These are phyloP conservation scores for Yamadazyma endophytica DNA, from an alignment of 805 yeast species.

Conservation along the genomic window DNA sequence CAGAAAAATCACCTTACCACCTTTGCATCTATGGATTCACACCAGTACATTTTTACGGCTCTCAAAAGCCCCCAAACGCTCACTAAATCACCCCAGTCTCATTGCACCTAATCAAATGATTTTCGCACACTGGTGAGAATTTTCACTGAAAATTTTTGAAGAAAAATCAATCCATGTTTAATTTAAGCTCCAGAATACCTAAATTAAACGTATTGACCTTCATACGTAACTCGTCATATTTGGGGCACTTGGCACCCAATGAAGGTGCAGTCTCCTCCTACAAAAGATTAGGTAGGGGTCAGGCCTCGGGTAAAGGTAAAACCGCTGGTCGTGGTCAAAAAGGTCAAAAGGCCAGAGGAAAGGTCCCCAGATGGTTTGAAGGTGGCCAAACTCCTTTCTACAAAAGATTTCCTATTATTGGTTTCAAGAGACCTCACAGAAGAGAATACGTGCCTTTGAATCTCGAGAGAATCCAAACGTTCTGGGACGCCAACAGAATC, in stretches of 20 bases:
- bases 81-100: no score
- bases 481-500: conserved; percentile 65
- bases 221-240: conserved; percentile 14
- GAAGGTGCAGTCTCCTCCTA: conserved; percentile 55
- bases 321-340: conserved; percentile 97
- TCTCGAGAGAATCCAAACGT: conserved; percentile 64
- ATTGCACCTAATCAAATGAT: no score
- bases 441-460: conserved; percentile 55
- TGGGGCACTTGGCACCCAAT: conserved; percentile 57
- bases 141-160: no score
- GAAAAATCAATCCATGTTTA: no score
- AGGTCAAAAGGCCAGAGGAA: conserved; percentile 96
- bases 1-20: no score
- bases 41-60: no score
- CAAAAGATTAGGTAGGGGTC: conserved; percentile 93
- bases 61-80: no score
- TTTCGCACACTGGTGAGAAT: no score
- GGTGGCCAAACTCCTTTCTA: conserved; percentile 98
- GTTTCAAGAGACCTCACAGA: conserved; percentile 68
- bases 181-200: neutral
- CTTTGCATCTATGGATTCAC: no score
- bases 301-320: conserved; percentile 88
- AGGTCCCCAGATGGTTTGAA: conserved; percentile 90
- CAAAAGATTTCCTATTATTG: conserved; percentile 81
- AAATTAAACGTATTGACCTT: neutral